A percentile compares a stretch with the other conserved stretches of the same genome.
phyloP scores from a whole-genome alignment of 2,329 filamentous ascomycete genomes.

The Thielaviopsis punctulata region DNA sequence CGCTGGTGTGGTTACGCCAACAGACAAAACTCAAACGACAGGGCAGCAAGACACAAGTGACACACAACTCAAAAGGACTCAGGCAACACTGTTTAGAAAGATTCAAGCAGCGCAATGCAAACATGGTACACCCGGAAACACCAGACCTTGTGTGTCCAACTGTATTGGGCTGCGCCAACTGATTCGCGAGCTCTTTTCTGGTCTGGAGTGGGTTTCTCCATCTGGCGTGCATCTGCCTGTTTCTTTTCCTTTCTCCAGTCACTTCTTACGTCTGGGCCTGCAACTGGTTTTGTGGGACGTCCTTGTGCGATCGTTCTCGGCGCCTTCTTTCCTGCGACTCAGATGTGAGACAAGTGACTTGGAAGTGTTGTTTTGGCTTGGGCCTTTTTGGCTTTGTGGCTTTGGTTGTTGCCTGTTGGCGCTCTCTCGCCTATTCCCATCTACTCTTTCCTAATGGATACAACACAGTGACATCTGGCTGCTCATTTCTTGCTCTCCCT shows the following conservation, averaged over 20 bases:
- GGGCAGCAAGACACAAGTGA: not conserved
- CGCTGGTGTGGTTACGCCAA: not conserved
- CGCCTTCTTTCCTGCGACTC: too few species aligned
- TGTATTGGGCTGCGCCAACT: not conserved
- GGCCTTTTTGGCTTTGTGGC: too few species aligned
- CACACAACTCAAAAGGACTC: not conserved
- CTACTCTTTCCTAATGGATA: not conserved
- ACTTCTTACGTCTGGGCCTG: not conserved
- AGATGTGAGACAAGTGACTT: too few species aligned
- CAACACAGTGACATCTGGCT: not conserved
- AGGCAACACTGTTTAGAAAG: too few species aligned
- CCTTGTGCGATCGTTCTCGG: not conserved
- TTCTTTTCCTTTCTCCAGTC: constrained; percentile 7
- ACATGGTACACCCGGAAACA: too few species aligned
- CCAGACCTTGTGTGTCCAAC: not conserved
- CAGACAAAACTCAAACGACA: not conserved
- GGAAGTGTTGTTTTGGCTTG: too few species aligned
- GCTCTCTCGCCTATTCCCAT: too few species aligned
- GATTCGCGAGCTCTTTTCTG: not conserved
- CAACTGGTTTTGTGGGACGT: not conserved
- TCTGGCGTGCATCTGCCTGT: not conserved
- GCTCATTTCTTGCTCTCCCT: not conserved
- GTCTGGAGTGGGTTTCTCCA: not conserved
- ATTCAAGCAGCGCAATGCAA: too few species aligned
- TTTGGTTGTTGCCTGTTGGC: too few species aligned